Evolutionary conservation across 2,329 filamentous ascomycete species (phyloP).

Genomic region (Ceratocystis cubensis): DNA sequence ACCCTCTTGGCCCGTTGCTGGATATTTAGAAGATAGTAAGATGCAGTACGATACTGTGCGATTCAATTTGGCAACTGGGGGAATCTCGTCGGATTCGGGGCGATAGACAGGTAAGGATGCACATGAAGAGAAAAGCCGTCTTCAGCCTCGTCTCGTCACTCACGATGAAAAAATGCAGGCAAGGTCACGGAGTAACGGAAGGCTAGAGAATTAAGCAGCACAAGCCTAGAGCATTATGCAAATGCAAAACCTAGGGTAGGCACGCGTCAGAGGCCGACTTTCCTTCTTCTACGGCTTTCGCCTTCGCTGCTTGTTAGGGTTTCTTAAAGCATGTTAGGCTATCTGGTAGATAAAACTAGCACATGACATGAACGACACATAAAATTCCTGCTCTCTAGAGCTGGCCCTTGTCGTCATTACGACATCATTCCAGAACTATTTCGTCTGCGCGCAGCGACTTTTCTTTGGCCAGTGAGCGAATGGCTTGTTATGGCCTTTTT

Average conservation of each 20-base stretch:
- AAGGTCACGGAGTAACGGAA: not conserved
- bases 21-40: no score
- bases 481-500: not conserved
- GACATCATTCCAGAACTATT: not conserved
- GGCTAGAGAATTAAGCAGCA: not conserved
- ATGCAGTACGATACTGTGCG: no score
- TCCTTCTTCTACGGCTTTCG: not conserved
- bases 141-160: not conserved
- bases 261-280: not conserved
- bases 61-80: not conserved
- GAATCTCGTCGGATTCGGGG: not conserved
- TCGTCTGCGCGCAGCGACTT: not conserved
- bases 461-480: not conserved
- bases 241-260: not conserved
- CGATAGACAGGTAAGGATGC: not conserved
- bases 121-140: not conserved
- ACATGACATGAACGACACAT: not conserved
- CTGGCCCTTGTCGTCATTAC: not conserved
- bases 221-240: not conserved
- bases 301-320: conserved; percentile 5
- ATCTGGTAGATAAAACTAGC: not conserved
- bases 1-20: no score
- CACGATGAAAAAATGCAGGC: not conserved
- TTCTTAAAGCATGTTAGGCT: not conserved
- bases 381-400: not conserved